Evolutionary conservation across 345 rosid genomes (phyloP).

Genomic region (Moricandia moricandioides): DNA sequence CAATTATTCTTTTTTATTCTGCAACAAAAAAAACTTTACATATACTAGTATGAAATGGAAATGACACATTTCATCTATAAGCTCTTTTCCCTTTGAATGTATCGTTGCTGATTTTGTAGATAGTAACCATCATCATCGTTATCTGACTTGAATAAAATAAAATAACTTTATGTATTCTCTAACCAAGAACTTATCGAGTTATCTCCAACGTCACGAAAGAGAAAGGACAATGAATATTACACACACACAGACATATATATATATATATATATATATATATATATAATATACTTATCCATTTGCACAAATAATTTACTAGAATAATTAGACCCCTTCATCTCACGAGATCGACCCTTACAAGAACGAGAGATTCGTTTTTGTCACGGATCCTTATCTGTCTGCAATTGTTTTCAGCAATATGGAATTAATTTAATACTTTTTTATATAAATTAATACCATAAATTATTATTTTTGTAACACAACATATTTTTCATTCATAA

Average conservation of each 20-base stretch:
- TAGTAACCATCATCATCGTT: background rate
- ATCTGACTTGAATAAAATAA: slow-evolving; percentile 1
- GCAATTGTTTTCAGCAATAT: slow-evolving; percentile 2
- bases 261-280: background rate
- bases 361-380: slow-evolving; percentile 28
- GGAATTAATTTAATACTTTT: background rate
- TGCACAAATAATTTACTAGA: background rate
- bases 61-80: background rate
- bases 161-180: slow-evolving; percentile 1
- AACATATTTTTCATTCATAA: too few species aligned
- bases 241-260: too few species aligned
- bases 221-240: background rate
- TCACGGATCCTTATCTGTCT: slow-evolving; percentile 28
- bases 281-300: background rate
- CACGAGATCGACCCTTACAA: slow-evolving; percentile 14
- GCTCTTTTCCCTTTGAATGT: background rate
- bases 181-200: slow-evolving; percentile 19
- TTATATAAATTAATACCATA: background rate
- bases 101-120: background rate
- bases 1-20: background rate
- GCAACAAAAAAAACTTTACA: background rate
- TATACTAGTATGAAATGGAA: background rate
- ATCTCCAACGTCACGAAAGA: slow-evolving; percentile 22
- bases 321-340: slow-evolving; percentile 12
- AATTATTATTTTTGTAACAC: background rate